Evolutionary conservation across 176 grass and related monocot genomes (phyloP), one percentile per base, ranked within the genome.

Genomic region (Aegilops bicornis): DNA sequence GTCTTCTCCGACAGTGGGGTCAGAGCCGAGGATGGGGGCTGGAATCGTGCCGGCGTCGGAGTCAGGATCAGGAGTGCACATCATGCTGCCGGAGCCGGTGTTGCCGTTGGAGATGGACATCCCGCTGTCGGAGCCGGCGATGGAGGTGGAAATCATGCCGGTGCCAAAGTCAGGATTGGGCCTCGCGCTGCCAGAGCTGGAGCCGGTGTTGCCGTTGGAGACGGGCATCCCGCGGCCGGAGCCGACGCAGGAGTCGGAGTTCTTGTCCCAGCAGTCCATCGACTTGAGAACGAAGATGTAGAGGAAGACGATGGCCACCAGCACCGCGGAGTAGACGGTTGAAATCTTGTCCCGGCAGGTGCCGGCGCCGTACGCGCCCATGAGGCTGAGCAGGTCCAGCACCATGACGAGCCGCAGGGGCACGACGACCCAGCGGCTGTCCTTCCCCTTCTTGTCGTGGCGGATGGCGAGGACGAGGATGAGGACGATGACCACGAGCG

Each of bases 401-500:
- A 27, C 39, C 35, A 81, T 73, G 67, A 30, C 52, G 5, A 22
- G 4, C 1, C 24, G 37, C 33, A 83, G 52, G 37, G 69, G 69
- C 82, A 40, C 23, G 30, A 19, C 9, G 10, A 72, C 69, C 36
- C 36, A 72, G 4, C 22, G 4, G 69, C 9, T 6, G 20, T 22
- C 35, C 20, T 42, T 3, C 33, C 30, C 19, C 17, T 35, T 17
- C 70, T 78, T 82, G 29, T 82, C 80, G 64, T 69, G 80, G 3
- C 48, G 74, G 6, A 86, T 64, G 42, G 78, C 52, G 7, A 24
- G 62, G 77, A 77, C 31, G 73, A 88, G 73, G 19, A 88, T 56
- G 22, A 88, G 31, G n/a, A 89, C 75, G 5, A 89, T 79, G 69
- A 89, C 75, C 25, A 84, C 73, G 0, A 89, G 45, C 2, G 81